phyloP scores from a whole-genome alignment of 1,139 yeast species.

The Debaryomyces subglobosus region DNA sequence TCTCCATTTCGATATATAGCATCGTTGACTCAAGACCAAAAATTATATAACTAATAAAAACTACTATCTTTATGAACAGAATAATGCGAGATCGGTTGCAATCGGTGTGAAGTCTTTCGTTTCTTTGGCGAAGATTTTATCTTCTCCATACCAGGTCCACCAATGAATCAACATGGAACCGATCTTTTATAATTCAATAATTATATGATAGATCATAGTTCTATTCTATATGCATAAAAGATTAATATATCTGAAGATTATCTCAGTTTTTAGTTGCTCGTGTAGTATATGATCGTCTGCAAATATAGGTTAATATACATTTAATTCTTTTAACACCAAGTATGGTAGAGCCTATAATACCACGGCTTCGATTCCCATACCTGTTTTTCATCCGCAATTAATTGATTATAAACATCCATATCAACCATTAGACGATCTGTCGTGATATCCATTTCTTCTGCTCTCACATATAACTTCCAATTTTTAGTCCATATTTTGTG shows the following conservation, averaged over 20 bases:
- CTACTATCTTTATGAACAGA: constrained; percentile 37
- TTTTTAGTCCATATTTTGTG: constrained; percentile 31
- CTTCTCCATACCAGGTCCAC: constrained; percentile 30
- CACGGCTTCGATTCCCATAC: background rate
- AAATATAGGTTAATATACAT: background rate
- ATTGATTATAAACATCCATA: constrained; percentile 1
- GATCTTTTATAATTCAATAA: constrained; percentile 25
- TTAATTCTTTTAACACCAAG: background rate
- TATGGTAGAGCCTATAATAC: background rate
- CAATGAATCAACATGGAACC: constrained; percentile 33
- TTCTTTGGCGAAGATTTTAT: constrained; percentile 39
- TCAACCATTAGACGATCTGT: constrained; percentile 36
- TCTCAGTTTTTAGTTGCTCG: too few species aligned
- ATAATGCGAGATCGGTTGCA: constrained; percentile 32
- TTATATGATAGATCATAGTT: constrained; percentile 17
- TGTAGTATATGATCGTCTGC: too few species aligned
- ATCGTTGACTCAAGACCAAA: constrained; percentile 15
- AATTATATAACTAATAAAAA: constrained; percentile 34
- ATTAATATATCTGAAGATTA: too few species aligned
- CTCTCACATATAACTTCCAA: constrained; percentile 27
- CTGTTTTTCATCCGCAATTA: background rate
- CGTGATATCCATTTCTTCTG: constrained; percentile 32
- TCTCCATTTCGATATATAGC: constrained; percentile 13
- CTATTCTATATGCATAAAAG: background rate
- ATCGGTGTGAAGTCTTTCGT: constrained; percentile 36